Base-by-base conservation (phyloP, 148 eudicot species). In the Camellia sinensis region DNA sequence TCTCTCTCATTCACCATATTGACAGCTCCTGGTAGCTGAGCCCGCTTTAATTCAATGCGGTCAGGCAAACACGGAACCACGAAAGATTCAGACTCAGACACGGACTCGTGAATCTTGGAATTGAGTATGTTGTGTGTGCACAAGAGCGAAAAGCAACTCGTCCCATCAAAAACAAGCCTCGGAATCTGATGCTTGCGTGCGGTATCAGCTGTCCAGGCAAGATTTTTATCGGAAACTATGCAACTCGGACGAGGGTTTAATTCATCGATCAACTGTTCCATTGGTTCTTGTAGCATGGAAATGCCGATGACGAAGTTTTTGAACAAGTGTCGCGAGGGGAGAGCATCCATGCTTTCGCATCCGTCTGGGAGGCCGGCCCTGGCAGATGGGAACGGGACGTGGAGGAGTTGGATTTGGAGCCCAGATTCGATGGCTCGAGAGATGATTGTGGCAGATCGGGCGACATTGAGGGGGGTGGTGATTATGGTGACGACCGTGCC, bases 311-410 rank as follows among this genome's bases (percentile, higher is more conserved):
- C 48, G 57, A 89, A 86, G 12, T 74, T 59, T 3, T 7, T 50
- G 2, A 68, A 67, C 3, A 61, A 52, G 56, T 77, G 77, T 53
- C 73, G 13, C 3, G 86, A 80, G 11, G 87, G 86, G 66, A 86
- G 83, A 74, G 76, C 44, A 71, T 88, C 89, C 3, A 86, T 59
- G 71, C 79, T 82, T 69, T 88, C 89, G 44, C 81, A 82, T 18
- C 87, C 86, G n/a, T 83, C 48, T 0, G 88, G 87, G 41, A 86
- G 60, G n/a, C 87, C 89, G 10, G 82, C 83, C 37, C 84, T 87
- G 9, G 53, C 3, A 46, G 73, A 19, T 43, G 90, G 89, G 78
- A 89, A 88, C 0, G 76, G 43, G 5, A 89, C 57, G 14, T 76
- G n/a, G 29, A 62, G 48, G 3, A 89, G 37, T 41, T 73, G 75